Conservation (phyloP, 192 early-diverging fungal genomes). For the Polychytrium aggregatum region DNA sequence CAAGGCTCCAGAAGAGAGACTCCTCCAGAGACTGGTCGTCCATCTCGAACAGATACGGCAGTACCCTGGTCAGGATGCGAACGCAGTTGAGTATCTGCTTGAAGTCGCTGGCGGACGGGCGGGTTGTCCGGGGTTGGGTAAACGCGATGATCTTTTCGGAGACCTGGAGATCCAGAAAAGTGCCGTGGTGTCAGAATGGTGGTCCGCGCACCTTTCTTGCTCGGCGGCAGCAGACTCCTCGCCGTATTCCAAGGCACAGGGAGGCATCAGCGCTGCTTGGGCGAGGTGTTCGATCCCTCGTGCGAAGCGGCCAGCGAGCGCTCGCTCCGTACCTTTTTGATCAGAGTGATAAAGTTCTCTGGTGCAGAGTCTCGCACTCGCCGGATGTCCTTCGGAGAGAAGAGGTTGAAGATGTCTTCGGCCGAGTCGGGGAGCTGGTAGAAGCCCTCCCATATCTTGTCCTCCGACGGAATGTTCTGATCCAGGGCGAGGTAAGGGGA, state of each 20-base stretch:
- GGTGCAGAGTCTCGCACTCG: constrained; percentile 59
- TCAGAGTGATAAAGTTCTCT: constrained; percentile 65
- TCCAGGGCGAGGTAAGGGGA: no score
- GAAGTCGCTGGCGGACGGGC: constrained; percentile 35
- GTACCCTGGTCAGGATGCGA: constrained; percentile 68
- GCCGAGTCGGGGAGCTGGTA: constrained; percentile 57
- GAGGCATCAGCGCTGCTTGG: no score
- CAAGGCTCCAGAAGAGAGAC: constrained; percentile 45
- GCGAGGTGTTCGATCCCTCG: no score
- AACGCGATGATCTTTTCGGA: constrained; percentile 9
- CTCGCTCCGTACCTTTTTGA: constrained; percentile 46
- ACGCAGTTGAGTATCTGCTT: constrained; percentile 69
- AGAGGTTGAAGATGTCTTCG: constrained; percentile 80
- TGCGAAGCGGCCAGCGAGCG: no score
- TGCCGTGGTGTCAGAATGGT: neutral
- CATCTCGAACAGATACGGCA: constrained; percentile 78
- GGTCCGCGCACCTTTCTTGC: neutral
- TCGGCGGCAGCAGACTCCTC: no score
- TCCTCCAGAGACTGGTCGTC: constrained; percentile 48
- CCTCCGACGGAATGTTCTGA: constrained; percentile 6
- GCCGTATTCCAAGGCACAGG: no score
- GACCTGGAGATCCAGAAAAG: neutral
- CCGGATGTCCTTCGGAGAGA: constrained; percentile 73
- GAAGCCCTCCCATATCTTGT: constrained; percentile 43
- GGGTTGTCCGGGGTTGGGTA: constrained; percentile 12